phyloP scores from a whole-genome alignment of 202 grass and related monocot species.

The Cymbopogon flexuosus region DNA sequence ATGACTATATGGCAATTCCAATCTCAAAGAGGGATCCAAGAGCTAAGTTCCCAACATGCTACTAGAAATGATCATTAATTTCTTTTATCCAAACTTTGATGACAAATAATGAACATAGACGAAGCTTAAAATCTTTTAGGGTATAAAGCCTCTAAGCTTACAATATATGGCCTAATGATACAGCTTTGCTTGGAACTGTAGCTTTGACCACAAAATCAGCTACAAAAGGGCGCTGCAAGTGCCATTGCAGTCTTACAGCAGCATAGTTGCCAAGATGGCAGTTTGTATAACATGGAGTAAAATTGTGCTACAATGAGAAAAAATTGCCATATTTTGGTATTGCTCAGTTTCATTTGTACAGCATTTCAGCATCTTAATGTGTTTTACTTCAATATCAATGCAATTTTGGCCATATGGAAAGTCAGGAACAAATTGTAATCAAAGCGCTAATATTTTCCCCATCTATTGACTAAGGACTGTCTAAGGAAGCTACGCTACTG shows the following conservation, averaged over 20 bases:
- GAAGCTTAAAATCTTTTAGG: background rate
- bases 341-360: background rate
- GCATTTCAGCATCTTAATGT: background rate
- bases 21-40: background rate
- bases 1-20: constrained; percentile 10
- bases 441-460: background rate
- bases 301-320: background rate
- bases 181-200: background rate
- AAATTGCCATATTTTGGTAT: background rate
- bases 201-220: background rate
- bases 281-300: background rate
- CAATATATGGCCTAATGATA: background rate
- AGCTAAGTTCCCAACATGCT: background rate
- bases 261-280: background rate
- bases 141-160: background rate
- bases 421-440: background rate
- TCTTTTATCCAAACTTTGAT: background rate
- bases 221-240: background rate
- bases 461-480: background rate
- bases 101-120: background rate
- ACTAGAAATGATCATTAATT: constrained; percentile 19
- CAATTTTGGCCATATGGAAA: background rate
- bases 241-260: background rate
- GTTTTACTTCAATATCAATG: background rate
- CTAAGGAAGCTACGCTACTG: background rate